These are phyloP conservation scores for Oligophagozyma castellii DNA, from an alignment of 1,139 yeast species.

Conservation along the genomic window DNA sequence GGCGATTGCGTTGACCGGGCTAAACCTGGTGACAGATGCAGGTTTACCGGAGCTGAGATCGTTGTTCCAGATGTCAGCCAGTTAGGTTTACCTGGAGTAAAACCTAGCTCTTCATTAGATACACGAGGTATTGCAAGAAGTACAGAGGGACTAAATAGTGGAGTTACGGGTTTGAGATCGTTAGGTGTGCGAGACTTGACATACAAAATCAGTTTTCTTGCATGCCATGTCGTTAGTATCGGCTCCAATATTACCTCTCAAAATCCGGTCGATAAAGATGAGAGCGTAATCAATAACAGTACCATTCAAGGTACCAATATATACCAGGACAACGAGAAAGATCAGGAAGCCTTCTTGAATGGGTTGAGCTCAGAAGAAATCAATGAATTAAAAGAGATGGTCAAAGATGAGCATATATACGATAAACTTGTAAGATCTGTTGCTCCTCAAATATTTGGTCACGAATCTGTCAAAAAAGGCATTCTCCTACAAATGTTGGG, in stretches of 20 bases:
- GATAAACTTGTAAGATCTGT: constrained; percentile 76
- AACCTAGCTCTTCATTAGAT: constrained; percentile 72
- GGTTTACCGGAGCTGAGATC: constrained; percentile 89
- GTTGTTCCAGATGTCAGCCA: constrained; percentile 94
- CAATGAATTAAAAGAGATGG: constrained; percentile 78
- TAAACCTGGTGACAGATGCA: constrained; percentile 94
- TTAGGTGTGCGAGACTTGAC: constrained; percentile 92
- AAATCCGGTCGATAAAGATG: constrained; percentile 6
- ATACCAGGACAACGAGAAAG: constrained; percentile 32
- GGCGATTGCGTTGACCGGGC: constrained; percentile 96
- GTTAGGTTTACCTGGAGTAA: constrained; percentile 92
- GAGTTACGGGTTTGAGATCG: constrained; percentile 73
- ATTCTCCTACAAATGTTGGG: constrained; percentile 77
- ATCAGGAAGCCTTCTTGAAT: constrained; percentile 69
- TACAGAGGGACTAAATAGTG: constrained; percentile 65
- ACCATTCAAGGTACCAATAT: constrained; percentile 16
- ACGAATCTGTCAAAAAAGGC: constrained; percentile 89
- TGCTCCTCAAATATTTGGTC: constrained; percentile 97
- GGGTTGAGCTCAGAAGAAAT: constrained; percentile 76
- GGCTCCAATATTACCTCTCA: constrained; percentile 16
- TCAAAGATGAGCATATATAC: constrained; percentile 76
- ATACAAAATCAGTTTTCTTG: constrained; percentile 80
- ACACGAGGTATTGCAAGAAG: constrained; percentile 42
- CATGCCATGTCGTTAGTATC: constrained; percentile 58
- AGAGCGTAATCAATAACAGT: constrained; percentile 10